These are phyloP conservation scores for Microbotryum saponariae DNA, from an alignment of 1,284 basidiomycete species.

Conservation along the genomic window DNA sequence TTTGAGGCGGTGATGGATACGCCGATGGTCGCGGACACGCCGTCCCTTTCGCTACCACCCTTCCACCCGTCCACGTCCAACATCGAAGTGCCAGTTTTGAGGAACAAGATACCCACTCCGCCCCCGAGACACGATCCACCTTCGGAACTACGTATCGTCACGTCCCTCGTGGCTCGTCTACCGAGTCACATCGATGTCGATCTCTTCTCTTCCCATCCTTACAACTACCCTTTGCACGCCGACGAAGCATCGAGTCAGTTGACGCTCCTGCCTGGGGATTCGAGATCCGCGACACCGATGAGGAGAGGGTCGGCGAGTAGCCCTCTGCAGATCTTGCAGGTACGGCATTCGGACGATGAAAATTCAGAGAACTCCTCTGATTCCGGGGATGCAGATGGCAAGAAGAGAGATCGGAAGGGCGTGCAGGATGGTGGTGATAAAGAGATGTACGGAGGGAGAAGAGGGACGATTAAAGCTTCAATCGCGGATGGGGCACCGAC, in stretches of 20 bases:
- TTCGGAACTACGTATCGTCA: too few relatives aligned
- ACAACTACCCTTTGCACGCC: too few relatives aligned
- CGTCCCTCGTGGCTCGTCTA: too few relatives aligned
- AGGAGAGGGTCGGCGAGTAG: neutral
- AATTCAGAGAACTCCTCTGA: neutral
- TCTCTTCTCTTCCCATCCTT: too few relatives aligned
- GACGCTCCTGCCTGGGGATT: too few relatives aligned
- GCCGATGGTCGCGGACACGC: neutral
- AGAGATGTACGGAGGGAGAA: neutral
- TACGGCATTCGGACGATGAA: conserved; percentile 24
- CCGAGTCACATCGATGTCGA: too few relatives aligned
- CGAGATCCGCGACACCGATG: too few relatives aligned
- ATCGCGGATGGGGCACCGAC: neutral
- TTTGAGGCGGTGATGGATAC: conserved; percentile 9
- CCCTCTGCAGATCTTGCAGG: conserved; percentile 10
- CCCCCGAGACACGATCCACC: too few relatives aligned
- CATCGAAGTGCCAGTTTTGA: neutral
- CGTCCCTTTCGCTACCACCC: neutral
- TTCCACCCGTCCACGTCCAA: conserved; percentile 7
- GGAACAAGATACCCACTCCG: too few relatives aligned
- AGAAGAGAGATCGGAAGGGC: neutral
- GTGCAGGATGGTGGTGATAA: neutral
- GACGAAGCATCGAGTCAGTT: too few relatives aligned
- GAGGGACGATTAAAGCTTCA: neutral
- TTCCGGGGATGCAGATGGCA: neutral